phyloP scores from a whole-genome alignment of 2,329 filamentous ascomycete genomes.

The Fusarium floridanum region DNA sequence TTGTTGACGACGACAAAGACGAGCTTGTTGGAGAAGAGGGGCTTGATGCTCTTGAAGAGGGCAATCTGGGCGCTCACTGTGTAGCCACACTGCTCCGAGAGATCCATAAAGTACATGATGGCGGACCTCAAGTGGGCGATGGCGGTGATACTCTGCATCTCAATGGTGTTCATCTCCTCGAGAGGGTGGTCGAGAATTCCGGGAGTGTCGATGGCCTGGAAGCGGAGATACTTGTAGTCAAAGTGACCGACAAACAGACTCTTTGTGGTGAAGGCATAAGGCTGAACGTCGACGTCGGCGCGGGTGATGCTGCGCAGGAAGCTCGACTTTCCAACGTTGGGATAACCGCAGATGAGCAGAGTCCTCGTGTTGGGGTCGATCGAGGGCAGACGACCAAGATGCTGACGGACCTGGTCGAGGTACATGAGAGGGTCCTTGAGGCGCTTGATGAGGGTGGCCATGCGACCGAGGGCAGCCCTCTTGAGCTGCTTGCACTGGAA shows the following conservation, averaged over 20 bases:
- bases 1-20: conserved; percentile 99
- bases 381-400: conserved; percentile 95
- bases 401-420: conserved; percentile 91
- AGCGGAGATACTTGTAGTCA: conserved; percentile 80
- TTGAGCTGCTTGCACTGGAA: conserved; percentile 99
- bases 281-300: conserved; percentile 96
- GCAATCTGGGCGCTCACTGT: conserved; percentile 92
- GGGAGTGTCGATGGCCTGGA: conserved; percentile 93
- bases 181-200: conserved; percentile 97
- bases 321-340: conserved; percentile 97
- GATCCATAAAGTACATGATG: conserved; percentile 98
- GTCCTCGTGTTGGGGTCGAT: conserved; percentile 98
- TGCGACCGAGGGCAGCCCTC: conserved; percentile 93
- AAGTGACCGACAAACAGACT: conserved; percentile 97
- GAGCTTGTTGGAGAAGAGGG: conserved; percentile 95
- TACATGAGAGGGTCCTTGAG: conserved; percentile 96
- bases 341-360: conserved; percentile 95
- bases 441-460: conserved; percentile 96
- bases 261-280: conserved; percentile 99
- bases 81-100: conserved; percentile 97
- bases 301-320: conserved; percentile 93
- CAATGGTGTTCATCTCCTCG: conserved; percentile 99
- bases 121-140: conserved; percentile 96
- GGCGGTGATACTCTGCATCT: conserved; percentile 98
- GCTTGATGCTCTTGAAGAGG: conserved; percentile 96